Base-by-base conservation (phyloP, 148 eudicot species). In the Rhododendron simsii region DNA sequence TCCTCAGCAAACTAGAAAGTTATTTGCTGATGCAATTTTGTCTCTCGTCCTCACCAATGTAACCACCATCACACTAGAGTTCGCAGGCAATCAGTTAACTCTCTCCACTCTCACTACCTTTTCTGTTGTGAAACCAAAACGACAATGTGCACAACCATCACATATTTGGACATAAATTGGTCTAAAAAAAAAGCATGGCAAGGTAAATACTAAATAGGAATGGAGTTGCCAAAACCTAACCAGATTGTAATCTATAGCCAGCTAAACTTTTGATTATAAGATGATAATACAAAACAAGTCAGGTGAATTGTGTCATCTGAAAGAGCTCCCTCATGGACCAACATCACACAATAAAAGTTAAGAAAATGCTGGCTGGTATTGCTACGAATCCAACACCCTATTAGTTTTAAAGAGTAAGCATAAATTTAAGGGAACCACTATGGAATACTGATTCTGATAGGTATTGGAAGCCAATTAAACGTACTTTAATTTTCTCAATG, bases 401-500 rank as follows among this genome's bases (percentile, higher is more conserved):
- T 63, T 47, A 41, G 53, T 23, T 81, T 10, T 53, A 45, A 44
- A 45, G 47, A 78, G 53, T 37, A 74, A 21, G 51, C 61, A 26
- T 11, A 80, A 28, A 7, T 80, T 50, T 48, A 13, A 12, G 82
- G 10, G 11, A 80, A 26, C 39, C 59, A 50, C 20, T 50, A 50
- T 50, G 51, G 61, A 30, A 47, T 12, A 80, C 15, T 28, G 51
- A n/a, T 80, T 50, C 61, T 12, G 39, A 14, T 15, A 80, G 61
- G 37, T 26, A 44, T 67, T 47, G 73, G 23, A 79, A 5, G 78
- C 41, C 61, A 84, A 67, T 76, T 65, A 57, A 44, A 84, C 93
- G 50, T 91, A 96, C 99, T 91, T 93, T 73, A 95, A 74, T 84
- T 95, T 96, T 85, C 99, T 89, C 80, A 92, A 85, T 26, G 98